Percentiles rank a stretch among this genome's conserved stretches.
Evolutionary conservation across 441 rosid species (phyloP).

Genomic region (Macaranga tanarius): DNA sequence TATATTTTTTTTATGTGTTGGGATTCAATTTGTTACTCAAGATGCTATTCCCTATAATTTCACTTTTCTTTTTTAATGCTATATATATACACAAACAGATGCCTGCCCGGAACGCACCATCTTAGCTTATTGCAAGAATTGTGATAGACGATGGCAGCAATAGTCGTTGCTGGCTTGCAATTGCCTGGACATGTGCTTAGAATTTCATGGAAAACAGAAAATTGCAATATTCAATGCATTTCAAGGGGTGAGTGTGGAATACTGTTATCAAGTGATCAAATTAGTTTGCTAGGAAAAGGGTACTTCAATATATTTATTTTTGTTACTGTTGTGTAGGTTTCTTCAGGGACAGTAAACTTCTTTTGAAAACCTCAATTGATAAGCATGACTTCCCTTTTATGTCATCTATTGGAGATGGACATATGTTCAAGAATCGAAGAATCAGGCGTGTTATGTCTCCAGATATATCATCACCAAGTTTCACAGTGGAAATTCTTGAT

Average conservation of each 20-base stretch:
- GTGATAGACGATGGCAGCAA: constrained; percentile 20
- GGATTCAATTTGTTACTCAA: constrained; percentile 26
- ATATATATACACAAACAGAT: background rate
- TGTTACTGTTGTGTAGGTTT: constrained; percentile 14
- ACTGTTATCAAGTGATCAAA: no score
- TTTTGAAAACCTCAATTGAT: background rate
- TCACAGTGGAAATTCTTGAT: constrained; percentile 29
- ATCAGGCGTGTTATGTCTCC: constrained; percentile 26
- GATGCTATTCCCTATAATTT: constrained; percentile 33
- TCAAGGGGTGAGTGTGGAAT: constrained; percentile 20
- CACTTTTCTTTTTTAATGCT: background rate
- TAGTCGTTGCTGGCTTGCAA: constrained; percentile 4
- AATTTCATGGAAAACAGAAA: constrained; percentile 16
- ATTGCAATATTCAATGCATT: background rate
- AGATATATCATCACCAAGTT: constrained; percentile 27
- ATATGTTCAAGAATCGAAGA: constrained; percentile 5
- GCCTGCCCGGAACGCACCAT: background rate
- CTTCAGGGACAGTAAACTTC: background rate
- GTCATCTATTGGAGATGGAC: constrained; percentile 9
- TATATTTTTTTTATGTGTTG: background rate
- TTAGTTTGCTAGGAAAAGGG: no score
- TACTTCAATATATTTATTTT: no score
- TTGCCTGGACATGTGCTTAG: constrained; percentile 6
- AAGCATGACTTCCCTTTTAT: background rate
- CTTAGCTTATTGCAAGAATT: background rate